Evolutionary conservation across 441 rosid genomes (phyloP), one percentile per base, ranked within the genome.

Genomic region (Euphorbia corollata): DNA sequence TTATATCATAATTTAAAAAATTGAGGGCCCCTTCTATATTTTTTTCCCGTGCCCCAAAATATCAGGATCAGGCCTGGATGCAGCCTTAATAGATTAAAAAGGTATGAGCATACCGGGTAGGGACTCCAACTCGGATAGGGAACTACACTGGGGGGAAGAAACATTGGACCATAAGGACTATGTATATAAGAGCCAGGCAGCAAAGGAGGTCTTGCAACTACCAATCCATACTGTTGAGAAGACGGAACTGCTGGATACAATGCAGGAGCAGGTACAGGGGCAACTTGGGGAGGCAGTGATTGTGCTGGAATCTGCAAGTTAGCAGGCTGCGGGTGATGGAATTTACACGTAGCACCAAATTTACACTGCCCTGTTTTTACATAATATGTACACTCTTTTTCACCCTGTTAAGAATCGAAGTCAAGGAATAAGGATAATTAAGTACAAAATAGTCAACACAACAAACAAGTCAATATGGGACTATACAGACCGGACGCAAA

Each of bases 341-440:
- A 94, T 85, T 88, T 86, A 77, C 99, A 91, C 1, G 98, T 86
- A 30, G 74, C 72, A 63, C 97, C 99, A 69, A 91, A 94, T 77
- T 94, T 94, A 81, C 99, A 94, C 58, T 84, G 89, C 74, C 97
- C 92, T 0, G 97, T 94, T 79, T 91, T 89, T 84, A 91, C 70
- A 77, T 89, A 94, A 68, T 91, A 91, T 69, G 97, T 85, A 63
- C 99, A 94, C 61, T 94, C 86, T 65, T 78, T 88, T 67, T 86
- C 91, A 32, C 87, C 89, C 95, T 88, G 88, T 75, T 65, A 67
- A 51, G 57, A 24, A 76, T 45, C 53, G 9, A 59, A 54, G 57
- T 63, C 63, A 12, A 24, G 16, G 48, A 58, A 70, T 58, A 59
- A 66, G 39, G 77, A 30, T 36, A 10, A 56, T 12, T 22, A n/a